phyloP scores from a whole-genome alignment of 2,329 filamentous ascomycete genomes.

The Bipolaris bicolor region DNA sequence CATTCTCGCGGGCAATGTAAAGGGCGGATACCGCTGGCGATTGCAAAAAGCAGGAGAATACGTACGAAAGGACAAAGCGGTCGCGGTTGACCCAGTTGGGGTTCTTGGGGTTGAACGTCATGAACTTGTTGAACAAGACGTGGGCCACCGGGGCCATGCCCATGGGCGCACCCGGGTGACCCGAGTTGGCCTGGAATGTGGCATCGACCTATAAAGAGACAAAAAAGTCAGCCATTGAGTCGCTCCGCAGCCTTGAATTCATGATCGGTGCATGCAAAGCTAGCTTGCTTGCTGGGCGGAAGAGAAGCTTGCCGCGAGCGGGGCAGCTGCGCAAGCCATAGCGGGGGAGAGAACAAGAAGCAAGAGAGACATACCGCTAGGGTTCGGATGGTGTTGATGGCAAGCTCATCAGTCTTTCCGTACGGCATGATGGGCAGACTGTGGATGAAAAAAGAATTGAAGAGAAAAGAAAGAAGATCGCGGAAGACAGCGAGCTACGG shows the following conservation, averaged over 20 bases:
- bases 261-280: slow-evolving; percentile 4
- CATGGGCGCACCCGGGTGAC: slow-evolving; percentile 99
- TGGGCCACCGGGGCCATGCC: slow-evolving; percentile 93
- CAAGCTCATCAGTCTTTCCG: slow-evolving; percentile 83
- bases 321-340: slow-evolving; percentile 30
- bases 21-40: neutral
- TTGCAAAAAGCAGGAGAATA: slow-evolving; percentile 37
- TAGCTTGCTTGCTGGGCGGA: slow-evolving; percentile 26
- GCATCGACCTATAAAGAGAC: slow-evolving; percentile 81
- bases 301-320: slow-evolving; percentile 20
- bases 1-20: neutral
- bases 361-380: slow-evolving; percentile 77
- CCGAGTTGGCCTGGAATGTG: slow-evolving; percentile 92
- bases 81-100: slow-evolving; percentile 96
- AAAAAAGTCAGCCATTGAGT: slow-evolving; percentile 42
- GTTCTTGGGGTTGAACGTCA: slow-evolving; percentile 99
- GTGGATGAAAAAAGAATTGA: slow-evolving; percentile 18
- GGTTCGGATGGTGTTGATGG: slow-evolving; percentile 97
- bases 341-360: slow-evolving; percentile 23
- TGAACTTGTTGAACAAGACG: slow-evolving; percentile 98
- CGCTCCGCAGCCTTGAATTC: neutral
- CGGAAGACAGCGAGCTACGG: slow-evolving; percentile 12
- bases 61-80: slow-evolving; percentile 98
- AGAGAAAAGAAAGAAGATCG: slow-evolving; percentile 25
- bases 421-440: slow-evolving; percentile 74